Evolutionary conservation across 768 basidiomycete genomes (phyloP).

Genomic region (Boletus eberwhitei): DNA sequence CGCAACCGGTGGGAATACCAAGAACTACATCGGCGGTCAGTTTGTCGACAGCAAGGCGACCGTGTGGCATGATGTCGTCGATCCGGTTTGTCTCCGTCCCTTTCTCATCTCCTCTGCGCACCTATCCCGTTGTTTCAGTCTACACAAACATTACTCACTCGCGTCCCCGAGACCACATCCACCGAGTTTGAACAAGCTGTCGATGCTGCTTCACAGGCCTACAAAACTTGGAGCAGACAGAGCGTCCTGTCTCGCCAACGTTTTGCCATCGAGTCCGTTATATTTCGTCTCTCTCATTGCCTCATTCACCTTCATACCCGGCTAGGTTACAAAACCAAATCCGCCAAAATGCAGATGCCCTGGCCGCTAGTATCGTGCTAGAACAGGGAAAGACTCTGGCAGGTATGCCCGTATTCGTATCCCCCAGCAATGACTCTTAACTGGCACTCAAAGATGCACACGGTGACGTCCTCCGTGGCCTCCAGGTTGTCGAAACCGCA

Average conservation of each 20-base stretch:
- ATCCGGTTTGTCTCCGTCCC: slow-evolving; percentile 62
- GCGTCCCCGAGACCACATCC: slow-evolving; percentile 84
- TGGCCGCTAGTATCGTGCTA: slow-evolving; percentile 86
- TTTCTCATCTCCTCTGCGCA: neutral
- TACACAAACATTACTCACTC: slow-evolving; percentile 85
- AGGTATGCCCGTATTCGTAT: slow-evolving; percentile 40
- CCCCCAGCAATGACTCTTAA: neutral
- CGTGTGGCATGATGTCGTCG: slow-evolving; percentile 83
- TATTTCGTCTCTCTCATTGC: neutral
- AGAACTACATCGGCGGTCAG: slow-evolving; percentile 89
- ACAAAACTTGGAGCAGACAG: slow-evolving; percentile 83
- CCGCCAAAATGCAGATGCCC: slow-evolving; percentile 78
- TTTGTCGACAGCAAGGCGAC: slow-evolving; percentile 78
- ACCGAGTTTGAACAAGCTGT: slow-evolving; percentile 82
- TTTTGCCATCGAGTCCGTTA: slow-evolving; percentile 82
- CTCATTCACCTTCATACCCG: slow-evolving; percentile 1
- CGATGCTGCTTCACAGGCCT: slow-evolving; percentile 79
- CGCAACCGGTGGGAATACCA: slow-evolving; percentile 80
- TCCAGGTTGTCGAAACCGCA: slow-evolving; percentile 85
- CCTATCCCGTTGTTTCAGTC: slow-evolving; percentile 46
- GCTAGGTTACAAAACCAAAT: slow-evolving; percentile 81
- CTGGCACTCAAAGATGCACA: slow-evolving; percentile 66
- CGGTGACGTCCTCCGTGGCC: slow-evolving; percentile 88
- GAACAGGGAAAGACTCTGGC: slow-evolving; percentile 95
- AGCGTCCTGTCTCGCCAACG: slow-evolving; percentile 84